A percentile compares a stretch with the other conserved stretches of the same genome.
Conservation (phyloP, 495 filamentous ascomycete genomes). For the Xylaria palmicola region DNA sequence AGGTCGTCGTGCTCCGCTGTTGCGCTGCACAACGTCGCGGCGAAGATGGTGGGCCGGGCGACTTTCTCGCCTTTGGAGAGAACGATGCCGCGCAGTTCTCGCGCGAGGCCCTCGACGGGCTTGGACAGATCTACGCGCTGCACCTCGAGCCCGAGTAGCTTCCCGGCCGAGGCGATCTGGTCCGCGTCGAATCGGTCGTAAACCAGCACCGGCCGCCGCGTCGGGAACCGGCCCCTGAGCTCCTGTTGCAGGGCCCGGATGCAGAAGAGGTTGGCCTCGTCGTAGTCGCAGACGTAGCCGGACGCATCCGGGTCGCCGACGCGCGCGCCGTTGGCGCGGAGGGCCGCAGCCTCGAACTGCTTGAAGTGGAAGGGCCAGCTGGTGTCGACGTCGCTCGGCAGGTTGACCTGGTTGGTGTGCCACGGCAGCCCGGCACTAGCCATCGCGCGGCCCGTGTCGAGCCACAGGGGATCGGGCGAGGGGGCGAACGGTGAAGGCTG, state of each 20-base stretch:
- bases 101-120: too few relatives aligned
- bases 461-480: not conserved
- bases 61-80: too few relatives aligned
- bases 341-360: not conserved
- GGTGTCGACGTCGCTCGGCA: not conserved
- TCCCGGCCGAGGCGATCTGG: not conserved
- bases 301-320: not conserved
- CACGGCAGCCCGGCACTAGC: not conserved
- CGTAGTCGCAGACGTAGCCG: not conserved
- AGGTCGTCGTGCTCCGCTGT: not conserved
- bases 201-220: not conserved
- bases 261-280: not conserved
- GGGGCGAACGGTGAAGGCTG: not conserved
- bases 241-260: slow-evolving; percentile 2
- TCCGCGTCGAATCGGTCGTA: not conserved
- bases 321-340: not conserved
- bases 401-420: slow-evolving; percentile 3
- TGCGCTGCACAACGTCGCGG: not conserved
- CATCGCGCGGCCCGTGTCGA: not conserved
- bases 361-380: slow-evolving; percentile 7
- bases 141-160: not conserved
- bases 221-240: not conserved
- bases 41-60: not conserved
- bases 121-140: not conserved
- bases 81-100: not conserved